Evolutionary conservation across 2,329 filamentous ascomycete species (phyloP).

Genomic region (Apiospora hydei): DNA sequence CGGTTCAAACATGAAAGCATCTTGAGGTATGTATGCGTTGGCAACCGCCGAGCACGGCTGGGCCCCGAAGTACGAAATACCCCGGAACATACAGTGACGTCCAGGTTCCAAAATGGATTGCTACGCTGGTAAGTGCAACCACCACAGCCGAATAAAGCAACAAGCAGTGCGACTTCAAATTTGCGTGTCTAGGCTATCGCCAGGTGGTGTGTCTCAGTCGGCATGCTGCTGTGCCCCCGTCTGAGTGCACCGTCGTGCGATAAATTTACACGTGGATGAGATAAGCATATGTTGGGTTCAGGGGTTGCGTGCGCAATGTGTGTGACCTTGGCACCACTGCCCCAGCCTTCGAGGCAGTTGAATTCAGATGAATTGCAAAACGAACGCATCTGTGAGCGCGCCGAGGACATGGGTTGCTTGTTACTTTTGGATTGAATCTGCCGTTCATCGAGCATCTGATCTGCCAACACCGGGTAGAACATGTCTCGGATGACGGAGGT

Average conservation of each 20-base stretch:
- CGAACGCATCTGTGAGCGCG: not conserved
- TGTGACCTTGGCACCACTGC: not conserved
- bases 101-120: not conserved
- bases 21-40: not conserved
- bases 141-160: not conserved
- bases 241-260: not conserved
- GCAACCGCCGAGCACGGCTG: not conserved
- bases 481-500: slow-evolving; percentile 2
- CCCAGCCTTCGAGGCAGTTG: not conserved
- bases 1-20: no score
- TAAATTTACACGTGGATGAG: not conserved
- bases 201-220: not conserved
- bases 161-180: not conserved
- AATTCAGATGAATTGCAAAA: not conserved
- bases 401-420: not conserved
- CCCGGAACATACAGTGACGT: not conserved
- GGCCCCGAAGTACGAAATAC: not conserved
- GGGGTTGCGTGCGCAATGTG: not conserved
- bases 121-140: not conserved
- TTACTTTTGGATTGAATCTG: not conserved
- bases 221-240: not conserved
- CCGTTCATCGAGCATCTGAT: not conserved
- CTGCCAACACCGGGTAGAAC: not conserved
- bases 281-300: slow-evolving; percentile 19
- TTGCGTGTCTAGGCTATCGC: not conserved